Base-by-base conservation (phyloP, 768 basidiomycete species). In the Mycena indigotica region DNA sequence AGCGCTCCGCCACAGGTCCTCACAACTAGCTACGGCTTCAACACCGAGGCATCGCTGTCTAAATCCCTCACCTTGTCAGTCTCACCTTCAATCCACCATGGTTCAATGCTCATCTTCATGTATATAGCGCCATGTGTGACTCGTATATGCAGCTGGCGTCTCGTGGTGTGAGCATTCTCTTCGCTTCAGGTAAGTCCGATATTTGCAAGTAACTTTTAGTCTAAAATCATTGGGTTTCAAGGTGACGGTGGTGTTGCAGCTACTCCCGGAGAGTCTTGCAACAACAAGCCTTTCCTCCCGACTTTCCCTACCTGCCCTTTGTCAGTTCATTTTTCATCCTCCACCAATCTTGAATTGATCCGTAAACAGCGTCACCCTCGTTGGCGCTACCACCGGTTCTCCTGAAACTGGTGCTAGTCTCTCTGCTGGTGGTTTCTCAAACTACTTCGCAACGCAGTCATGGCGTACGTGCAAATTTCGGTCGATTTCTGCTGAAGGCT, bases 371-470 rank as follows among this genome's bases (percentile, higher is more conserved):
- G 62, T 57, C 15, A 63, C 62, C 29, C 55, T 63, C 16, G 62
- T 63, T 2, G 83, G 83, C 1, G 82, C 76, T 23, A 82, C 82
- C 0, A 53, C 61, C 16, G 53, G 65, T n/a, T 64, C 80, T 39
- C 58, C 61, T 12, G 82, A 84, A 57, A 72, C 63, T 15, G 79
- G 76, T 0, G 73, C 68, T 1, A 39, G 6, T 24, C 77, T 84
- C 65, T 80, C 78, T 8, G 77, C 79, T 0, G 83, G 83, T 17
- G 82, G 83, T 1, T 84, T 84, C 68, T 80, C 78, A 61, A 73
- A 79, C 59, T 74, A 77, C 52, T 72, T 72, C 56, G 38, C 65
- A n/a, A 55, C 49, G n/a, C 69, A 69, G 25, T 55, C 63, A 0
- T 70, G 62, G 61, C 68, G 66, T 51, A 26, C 48, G 55, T 55